Base-by-base conservation (phyloP, 2,329 filamentous ascomycete species). In the Colletotrichum sp. region DNA sequence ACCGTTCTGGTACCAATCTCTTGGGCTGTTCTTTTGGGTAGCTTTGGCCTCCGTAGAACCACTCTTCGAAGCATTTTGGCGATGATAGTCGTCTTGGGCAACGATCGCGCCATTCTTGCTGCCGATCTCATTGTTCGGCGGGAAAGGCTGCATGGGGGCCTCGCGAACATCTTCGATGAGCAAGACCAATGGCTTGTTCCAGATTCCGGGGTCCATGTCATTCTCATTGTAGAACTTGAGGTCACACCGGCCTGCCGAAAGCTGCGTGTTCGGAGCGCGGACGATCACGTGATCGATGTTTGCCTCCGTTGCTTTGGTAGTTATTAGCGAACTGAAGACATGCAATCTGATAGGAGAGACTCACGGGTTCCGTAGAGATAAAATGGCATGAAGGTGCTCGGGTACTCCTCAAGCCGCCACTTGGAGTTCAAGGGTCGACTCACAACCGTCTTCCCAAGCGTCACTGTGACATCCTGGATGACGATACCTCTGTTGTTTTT, bases 281-380 rank as follows among this genome's bases (percentile, higher is more conserved):
- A 84, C 80, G 26, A 88, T 84, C 57, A 87, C 81, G 74, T 88
- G 87, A n/a, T 86, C 83, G 43, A 88, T 86, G 71, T 88, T 83
- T 2, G 78, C 69, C 55, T 52, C 86, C 82, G 0, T 80, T 59
- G 4, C 78, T 78, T 78, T 69, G 18, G 12, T 43, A 2, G 1
- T 52, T 36, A 24, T 70, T 6, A 70, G 67, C n/a, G 7, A 30
- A 12, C 18, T 3, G 32, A n/a, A 15, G 1, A 15, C 7, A n/a
- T 63, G 12, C 18, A 34, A 5, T 52, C 6, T 32, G 0, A 3
- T 9, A 0, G 12, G 4, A 21, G n/a, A 9, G 1, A 72, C 80
- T 78, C 39, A 79, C 79, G 39, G 8, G 69, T 81, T 9, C 86
- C 85, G 72, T 88, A 88, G n/a, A 88, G 81, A 36, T 87, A 88